Evolutionary conservation across 208 protist species (phyloP).

Genomic region (Acanthamoeba healyi): DNA sequence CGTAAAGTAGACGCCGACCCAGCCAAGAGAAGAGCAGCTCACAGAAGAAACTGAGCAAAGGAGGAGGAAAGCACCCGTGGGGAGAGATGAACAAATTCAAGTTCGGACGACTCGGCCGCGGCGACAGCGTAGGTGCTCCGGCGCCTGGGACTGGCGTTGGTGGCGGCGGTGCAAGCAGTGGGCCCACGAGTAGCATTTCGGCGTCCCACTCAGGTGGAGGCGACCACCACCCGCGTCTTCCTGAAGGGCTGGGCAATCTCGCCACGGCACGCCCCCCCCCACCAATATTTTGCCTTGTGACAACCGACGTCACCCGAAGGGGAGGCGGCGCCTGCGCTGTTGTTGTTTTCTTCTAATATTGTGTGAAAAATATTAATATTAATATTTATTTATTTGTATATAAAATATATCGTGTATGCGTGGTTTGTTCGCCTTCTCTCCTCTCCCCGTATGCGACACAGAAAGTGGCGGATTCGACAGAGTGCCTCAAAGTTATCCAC

Average conservation of each 20-base stretch:
- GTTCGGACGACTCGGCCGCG: not conserved
- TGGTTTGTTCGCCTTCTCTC: not conserved
- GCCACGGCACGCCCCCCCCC: not conserved
- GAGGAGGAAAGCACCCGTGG: not conserved
- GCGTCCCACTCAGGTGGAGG: not conserved
- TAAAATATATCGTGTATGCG: no score
- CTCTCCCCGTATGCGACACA: not conserved
- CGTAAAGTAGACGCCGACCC: not conserved
- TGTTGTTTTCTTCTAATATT: no score
- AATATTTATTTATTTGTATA: no score
- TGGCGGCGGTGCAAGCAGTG: not conserved
- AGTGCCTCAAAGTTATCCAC: conserved; percentile 55
- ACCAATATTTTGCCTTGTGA: no score
- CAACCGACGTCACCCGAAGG: no score
- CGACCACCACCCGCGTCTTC: not conserved
- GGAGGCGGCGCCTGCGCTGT: no score
- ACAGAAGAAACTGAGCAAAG: not conserved
- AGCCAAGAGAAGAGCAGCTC: not conserved
- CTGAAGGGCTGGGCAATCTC: not conserved
- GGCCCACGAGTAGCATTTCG: not conserved
- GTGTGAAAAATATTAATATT: no score
- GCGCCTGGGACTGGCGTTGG: not conserved
- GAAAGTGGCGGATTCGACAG: conserved; percentile 37
- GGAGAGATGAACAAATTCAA: conserved; percentile 37
- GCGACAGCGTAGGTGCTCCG: not conserved